These are phyloP conservation scores for Moelleriella libera DNA, from an alignment of 2,329 filamentous ascomycete species.

Conservation along the genomic window DNA sequence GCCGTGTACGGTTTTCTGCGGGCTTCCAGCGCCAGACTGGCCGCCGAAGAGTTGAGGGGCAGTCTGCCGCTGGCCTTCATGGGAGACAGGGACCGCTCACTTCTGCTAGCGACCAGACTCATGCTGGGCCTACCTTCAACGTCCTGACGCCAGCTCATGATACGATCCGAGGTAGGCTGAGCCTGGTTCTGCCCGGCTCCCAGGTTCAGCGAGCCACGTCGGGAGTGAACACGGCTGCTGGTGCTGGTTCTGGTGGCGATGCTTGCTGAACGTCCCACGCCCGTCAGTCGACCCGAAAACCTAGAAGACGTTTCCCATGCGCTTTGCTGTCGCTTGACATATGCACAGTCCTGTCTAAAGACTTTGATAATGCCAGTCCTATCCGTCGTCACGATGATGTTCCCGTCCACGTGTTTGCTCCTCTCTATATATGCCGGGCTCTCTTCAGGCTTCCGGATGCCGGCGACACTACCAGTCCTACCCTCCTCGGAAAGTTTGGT, in stretches of 20 bases:
- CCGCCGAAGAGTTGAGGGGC: constrained; percentile 20
- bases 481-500: constrained; percentile 21
- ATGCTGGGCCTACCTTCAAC: constrained; percentile 30
- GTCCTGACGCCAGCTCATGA: constrained; percentile 74
- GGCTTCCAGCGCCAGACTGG: constrained; percentile 30
- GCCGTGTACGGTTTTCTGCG: constrained; percentile 26
- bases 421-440: constrained; percentile 67
- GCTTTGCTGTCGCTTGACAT: constrained; percentile 59
- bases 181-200: constrained; percentile 12
- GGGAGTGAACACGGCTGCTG: constrained; percentile 31
- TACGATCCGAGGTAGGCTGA: constrained; percentile 49
- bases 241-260: constrained; percentile 38
- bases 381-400: constrained; percentile 87
- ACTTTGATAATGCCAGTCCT: constrained; percentile 83
- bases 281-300: constrained; percentile 53
- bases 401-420: constrained; percentile 62
- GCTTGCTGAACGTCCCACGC: constrained; percentile 41
- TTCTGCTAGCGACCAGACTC: constrained; percentile 25
- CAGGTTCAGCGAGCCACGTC: constrained; percentile 38
- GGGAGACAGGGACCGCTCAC: constrained; percentile 42
- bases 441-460: constrained; percentile 40
- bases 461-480: constrained; percentile 17
- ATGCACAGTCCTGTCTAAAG: constrained; percentile 89
- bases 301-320: constrained; percentile 65
- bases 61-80: constrained; percentile 24